These are phyloP conservation scores for Xylariaceae sp. DNA, from an alignment of 2,329 filamentous ascomycete species.

Conservation along the genomic window DNA sequence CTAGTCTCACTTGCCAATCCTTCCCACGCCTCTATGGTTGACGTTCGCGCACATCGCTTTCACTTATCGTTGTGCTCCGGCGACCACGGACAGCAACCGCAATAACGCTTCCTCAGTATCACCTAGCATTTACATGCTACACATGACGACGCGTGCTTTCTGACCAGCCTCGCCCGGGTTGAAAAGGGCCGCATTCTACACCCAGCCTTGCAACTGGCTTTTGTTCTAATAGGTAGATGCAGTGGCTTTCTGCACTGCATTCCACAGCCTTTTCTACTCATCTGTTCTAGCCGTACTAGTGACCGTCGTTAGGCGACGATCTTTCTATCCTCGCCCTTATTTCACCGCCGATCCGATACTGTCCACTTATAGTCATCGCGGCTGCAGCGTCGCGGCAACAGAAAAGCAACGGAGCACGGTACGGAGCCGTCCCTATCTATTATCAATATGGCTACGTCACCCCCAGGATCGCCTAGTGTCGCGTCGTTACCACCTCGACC, in stretches of 20 bases:
- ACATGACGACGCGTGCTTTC: constrained; percentile 28
- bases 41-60: constrained; percentile 2
- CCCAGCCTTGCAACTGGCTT: constrained; percentile 5
- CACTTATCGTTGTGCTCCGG: not conserved
- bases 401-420: constrained; percentile 11
- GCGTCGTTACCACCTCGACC: constrained; percentile 57
- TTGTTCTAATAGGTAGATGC: constrained; percentile 12
- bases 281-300: constrained; percentile 13
- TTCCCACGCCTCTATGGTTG: constrained; percentile 9
- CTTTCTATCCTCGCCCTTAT: constrained; percentile 8
- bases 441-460: constrained; percentile 60
- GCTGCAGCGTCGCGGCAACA: not conserved
- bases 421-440: constrained; percentile 27
- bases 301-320: constrained; percentile 5
- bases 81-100: constrained; percentile 1
- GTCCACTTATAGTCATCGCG: not conserved
- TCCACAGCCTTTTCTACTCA: constrained; percentile 10
- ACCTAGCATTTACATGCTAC: constrained; percentile 18
- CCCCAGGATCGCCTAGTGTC: constrained; percentile 60
- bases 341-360: constrained; percentile 4
- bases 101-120: not conserved
- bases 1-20: not conserved
- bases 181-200: constrained; percentile 19
- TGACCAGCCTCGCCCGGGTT: constrained; percentile 21
- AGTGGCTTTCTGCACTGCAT: constrained; percentile 22